Conservation (phyloP, 345 rosid genomes). For the Brassica napus region Da-Ae NC_063446.1:36995001-36995500, state of each 20-base stretch:
- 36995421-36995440: neutral
- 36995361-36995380: neutral
- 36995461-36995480: too few relatives aligned
- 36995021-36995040: too few relatives aligned
- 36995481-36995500: too few relatives aligned
- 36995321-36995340: too few relatives aligned
- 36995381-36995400: neutral
- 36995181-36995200: neutral
- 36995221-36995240: neutral
- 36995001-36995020: too few relatives aligned
- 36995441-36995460: neutral
- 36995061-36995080: too few relatives aligned
- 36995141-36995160: neutral
- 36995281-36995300: conserved; percentile 52
- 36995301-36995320: conserved; percentile 48
- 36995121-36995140: neutral
- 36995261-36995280: conserved; percentile 50
- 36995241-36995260: neutral
- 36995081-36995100: neutral
- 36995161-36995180: neutral
- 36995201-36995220: neutral
- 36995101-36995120: neutral
- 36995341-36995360: neutral
- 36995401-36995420: neutral
- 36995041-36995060: too few relatives aligned